These are phyloP conservation scores for Amaranthus palmeri DNA, from an alignment of 148 eudicot species.

Conservation along the genomic window DNA sequence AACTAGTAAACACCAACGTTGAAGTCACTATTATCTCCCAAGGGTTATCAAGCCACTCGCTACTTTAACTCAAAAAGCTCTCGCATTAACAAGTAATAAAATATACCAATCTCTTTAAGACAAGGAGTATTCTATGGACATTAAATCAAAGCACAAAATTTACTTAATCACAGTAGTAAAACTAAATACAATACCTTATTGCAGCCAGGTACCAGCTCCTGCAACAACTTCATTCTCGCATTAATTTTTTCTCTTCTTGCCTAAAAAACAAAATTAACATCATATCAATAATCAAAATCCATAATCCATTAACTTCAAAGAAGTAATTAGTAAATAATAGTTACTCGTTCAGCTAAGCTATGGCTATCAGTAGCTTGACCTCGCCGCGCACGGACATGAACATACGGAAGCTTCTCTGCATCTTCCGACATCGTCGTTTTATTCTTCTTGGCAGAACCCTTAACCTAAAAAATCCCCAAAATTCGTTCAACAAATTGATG, in stretches of 20 bases:
- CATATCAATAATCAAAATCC: slow-evolving; percentile 8
- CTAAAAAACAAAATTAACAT: slow-evolving; percentile 29
- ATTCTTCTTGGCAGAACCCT: slow-evolving; percentile 61
- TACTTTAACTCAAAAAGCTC: too few relatives aligned
- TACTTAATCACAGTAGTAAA: background rate
- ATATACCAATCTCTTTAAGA: too few relatives aligned
- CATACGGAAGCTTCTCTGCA: slow-evolving; percentile 83
- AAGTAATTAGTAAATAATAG: background rate
- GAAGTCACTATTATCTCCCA: too few relatives aligned
- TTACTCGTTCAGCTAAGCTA: slow-evolving; percentile 97
- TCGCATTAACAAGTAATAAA: too few relatives aligned
- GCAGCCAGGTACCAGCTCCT: slow-evolving; percentile 97
- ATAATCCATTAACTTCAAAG: background rate
- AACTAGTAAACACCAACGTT: too few relatives aligned
- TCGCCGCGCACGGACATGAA: slow-evolving; percentile 90
- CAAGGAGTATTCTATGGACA: background rate
- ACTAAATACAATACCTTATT: slow-evolving; percentile 54
- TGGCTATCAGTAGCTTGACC: slow-evolving; percentile 99
- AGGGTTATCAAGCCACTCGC: too few relatives aligned
- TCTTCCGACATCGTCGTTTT: slow-evolving; percentile 47
- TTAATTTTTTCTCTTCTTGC: slow-evolving; percentile 98
- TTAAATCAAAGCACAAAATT: slow-evolving; percentile 1
- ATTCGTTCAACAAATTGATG: background rate
- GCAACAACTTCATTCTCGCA: slow-evolving; percentile 94
- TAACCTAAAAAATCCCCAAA: slow-evolving; percentile 39